Conservation (phyloP, 2,329 filamentous ascomycete genomes). For the Podosphaera fusca region DNA sequence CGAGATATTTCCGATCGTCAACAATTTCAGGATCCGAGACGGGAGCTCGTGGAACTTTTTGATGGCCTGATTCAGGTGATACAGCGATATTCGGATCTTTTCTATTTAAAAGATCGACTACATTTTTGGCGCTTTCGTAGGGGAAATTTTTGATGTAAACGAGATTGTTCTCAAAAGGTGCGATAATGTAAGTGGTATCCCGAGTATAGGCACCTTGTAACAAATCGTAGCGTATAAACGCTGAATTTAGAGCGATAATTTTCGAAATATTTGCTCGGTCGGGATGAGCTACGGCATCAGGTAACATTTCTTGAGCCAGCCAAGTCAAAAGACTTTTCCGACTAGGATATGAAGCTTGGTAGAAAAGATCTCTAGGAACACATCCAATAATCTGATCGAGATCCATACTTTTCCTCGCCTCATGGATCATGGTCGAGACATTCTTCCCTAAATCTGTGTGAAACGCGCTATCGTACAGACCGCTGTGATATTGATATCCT, state of each 20-base stretch:
- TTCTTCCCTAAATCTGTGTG: conserved; percentile 51
- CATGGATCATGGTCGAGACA: conserved; percentile 44
- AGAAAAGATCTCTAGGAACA: conserved; percentile 59
- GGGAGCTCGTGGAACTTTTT: not conserved
- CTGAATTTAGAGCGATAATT: conserved; percentile 65
- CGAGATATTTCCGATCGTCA: conserved; percentile 5
- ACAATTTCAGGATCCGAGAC: conserved; percentile 13
- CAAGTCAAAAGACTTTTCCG: conserved; percentile 59
- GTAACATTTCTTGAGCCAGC: conserved; percentile 55
- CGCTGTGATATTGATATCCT: conserved; percentile 62
- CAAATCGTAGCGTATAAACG: conserved; percentile 82
- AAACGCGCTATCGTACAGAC: conserved; percentile 48
- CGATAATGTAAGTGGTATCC: conserved; percentile 68
- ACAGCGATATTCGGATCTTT: conserved; percentile 23
- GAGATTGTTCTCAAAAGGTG: conserved; percentile 67
- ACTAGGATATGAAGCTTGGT: conserved; percentile 51
- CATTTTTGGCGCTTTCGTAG: conserved; percentile 46
- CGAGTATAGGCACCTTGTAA: conserved; percentile 79
- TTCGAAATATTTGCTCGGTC: conserved; percentile 30
- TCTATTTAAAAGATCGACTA: conserved; percentile 36
- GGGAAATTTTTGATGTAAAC: conserved; percentile 60
- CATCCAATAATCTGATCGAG: conserved; percentile 65
- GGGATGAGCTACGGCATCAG: conserved; percentile 35
- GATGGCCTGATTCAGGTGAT: not conserved
- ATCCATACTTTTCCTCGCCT: conserved; percentile 44